Percentiles rank a stretch among this genome's conserved stretches.
Conservation (phyloP, 2,329 filamentous ascomycete species). For the Penicillium decumbens region DNA sequence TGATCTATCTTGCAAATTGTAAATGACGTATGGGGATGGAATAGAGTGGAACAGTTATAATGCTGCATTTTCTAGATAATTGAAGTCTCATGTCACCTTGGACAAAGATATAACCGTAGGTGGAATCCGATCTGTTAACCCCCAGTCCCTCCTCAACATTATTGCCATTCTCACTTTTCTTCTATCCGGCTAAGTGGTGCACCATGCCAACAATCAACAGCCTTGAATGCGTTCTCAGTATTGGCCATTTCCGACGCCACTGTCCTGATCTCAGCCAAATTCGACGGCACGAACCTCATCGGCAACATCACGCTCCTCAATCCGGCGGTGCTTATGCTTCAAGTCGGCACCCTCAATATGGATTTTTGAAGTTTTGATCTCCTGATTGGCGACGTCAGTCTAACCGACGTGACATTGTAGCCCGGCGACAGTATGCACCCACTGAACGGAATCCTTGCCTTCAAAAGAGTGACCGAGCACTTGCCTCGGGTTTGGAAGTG, state of each 20-base stretch:
- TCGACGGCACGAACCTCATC: conserved; percentile 22
- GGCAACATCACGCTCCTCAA: no score
- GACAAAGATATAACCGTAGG: conserved; percentile 16
- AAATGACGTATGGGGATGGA: background rate
- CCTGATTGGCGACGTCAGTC: conserved; percentile 17
- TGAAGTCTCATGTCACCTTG: conserved; percentile 20
- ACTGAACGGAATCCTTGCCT: conserved; percentile 16
- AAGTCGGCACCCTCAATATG: no score
- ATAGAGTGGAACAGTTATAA: background rate
- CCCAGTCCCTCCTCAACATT: background rate
- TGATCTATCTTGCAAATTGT: background rate
- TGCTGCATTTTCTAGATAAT: background rate
- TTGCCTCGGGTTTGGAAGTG: conserved; percentile 13
- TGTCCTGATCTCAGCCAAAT: conserved; percentile 16
- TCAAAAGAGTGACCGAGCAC: conserved; percentile 13
- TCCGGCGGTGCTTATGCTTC: no score
- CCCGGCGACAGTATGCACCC: conserved; percentile 23
- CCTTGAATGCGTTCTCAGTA: conserved; percentile 18
- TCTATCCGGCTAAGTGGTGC: background rate
- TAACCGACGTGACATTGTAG: conserved; percentile 14
- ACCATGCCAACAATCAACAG: conserved; percentile 4
- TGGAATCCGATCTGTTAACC: conserved; percentile 4
- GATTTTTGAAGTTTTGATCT: no score
- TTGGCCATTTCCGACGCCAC: conserved; percentile 19
- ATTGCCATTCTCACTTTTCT: background rate